Evolutionary conservation across 2,329 filamentous ascomycete species (phyloP).

Genomic region (Monosporascus ibericus): DNA sequence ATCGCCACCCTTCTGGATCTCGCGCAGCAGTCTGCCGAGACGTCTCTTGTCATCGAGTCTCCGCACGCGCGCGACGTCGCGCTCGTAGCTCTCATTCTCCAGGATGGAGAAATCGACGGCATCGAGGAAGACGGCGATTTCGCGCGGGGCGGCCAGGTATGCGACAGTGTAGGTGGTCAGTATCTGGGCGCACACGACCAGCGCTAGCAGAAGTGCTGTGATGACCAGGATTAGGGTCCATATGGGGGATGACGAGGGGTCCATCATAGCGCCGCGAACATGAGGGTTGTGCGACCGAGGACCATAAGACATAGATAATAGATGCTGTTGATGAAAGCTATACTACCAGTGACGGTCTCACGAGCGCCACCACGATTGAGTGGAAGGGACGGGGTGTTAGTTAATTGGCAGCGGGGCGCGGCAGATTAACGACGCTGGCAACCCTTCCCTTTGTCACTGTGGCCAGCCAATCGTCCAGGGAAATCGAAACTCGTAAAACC

Average conservation of each 20-base stretch:
- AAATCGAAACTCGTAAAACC: too few relatives aligned
- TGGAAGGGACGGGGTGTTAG: neutral
- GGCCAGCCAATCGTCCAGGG: too few relatives aligned
- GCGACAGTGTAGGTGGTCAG: conserved; percentile 47
- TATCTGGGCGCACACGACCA: conserved; percentile 48
- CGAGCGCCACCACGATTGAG: neutral
- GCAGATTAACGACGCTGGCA: neutral
- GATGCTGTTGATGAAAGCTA: conserved; percentile 1
- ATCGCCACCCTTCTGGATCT: conserved; percentile 56
- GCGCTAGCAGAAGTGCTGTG: conserved; percentile 50
- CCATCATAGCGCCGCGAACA: conserved; percentile 35
- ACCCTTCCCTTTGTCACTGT: neutral
- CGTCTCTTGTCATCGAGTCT: conserved; percentile 58
- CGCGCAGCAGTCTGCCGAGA: conserved; percentile 49
- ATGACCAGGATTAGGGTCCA: conserved; percentile 54
- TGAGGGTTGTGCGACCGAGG: conserved; percentile 9
- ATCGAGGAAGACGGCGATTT: conserved; percentile 53
- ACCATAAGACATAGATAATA: conserved; percentile 11
- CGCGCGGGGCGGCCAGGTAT: conserved; percentile 51
- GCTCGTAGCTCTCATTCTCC: conserved; percentile 60
- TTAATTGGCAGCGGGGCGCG: neutral
- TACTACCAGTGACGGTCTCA: too few relatives aligned
- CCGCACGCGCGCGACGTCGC: conserved; percentile 50
- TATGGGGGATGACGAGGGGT: conserved; percentile 41
- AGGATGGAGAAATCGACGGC: conserved; percentile 55